Conservation (phyloP, 2,329 filamentous ascomycete genomes). For the Phyllosticta citriasiana region DNA sequence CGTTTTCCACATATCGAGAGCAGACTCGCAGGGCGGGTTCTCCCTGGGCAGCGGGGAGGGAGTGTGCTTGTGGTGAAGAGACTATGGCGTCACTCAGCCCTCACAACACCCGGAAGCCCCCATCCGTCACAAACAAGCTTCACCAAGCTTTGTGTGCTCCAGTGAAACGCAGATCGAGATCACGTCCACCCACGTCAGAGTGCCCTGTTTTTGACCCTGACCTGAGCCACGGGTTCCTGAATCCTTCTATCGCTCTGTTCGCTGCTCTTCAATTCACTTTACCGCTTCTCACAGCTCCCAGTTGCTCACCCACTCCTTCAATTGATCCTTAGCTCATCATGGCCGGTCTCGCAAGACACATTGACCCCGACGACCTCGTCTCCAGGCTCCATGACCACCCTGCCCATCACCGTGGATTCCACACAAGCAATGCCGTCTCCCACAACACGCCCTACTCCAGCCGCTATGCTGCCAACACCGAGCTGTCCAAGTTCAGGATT, state of each 20-base stretch:
- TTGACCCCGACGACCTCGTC: conserved; percentile 46
- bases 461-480: conserved; percentile 44
- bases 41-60: too few species aligned
- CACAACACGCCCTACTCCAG: conserved; percentile 49
- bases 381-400: conserved; percentile 40
- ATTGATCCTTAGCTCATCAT: background rate
- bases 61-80: too few species aligned
- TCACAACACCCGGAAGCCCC: background rate
- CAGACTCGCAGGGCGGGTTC: too few species aligned
- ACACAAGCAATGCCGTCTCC: conserved; percentile 32
- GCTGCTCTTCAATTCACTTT: background rate
- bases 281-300: background rate
- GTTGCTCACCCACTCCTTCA: background rate
- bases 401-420: conserved; percentile 27
- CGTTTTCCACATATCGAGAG: too few species aligned
- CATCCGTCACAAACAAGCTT: conserved; percentile 10
- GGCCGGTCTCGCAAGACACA: conserved; percentile 22
- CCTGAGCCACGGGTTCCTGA: background rate
- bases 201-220: background rate
- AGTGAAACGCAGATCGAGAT: background rate
- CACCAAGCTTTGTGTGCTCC: conserved; percentile 8
- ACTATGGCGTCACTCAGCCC: background rate
- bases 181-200: conserved; percentile 3
- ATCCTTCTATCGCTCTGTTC: background rate
- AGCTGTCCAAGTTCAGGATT: conserved; percentile 52